Conservation (phyloP, 495 filamentous ascomycete species). For the Talaromyces ruber region DNA sequence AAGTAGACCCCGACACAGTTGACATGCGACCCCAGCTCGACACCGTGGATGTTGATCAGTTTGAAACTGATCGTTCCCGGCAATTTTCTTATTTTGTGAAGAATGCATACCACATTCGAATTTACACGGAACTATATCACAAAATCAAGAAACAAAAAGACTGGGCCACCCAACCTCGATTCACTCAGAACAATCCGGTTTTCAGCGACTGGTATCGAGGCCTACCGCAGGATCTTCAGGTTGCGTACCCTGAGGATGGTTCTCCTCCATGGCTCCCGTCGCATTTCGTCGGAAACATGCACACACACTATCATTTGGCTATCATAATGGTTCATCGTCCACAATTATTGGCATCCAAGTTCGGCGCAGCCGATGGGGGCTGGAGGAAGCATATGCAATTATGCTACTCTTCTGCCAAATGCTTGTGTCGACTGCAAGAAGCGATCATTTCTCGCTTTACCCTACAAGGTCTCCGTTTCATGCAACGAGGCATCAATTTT, state of each 20-base stretch:
- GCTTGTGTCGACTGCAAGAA: conserved; percentile 85
- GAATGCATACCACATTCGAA: conserved; percentile 68
- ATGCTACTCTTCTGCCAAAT: conserved; percentile 81
- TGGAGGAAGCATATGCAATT: conserved; percentile 87
- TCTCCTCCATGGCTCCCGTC: conserved; percentile 80
- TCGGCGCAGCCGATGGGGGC: conserved; percentile 58
- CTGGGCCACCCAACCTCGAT: conserved; percentile 82
- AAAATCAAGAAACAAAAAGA: conserved; percentile 77
- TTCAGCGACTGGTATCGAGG: conserved; percentile 68
- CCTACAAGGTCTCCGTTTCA: conserved; percentile 74
- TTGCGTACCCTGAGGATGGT: conserved; percentile 70
- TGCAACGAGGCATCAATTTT: conserved; percentile 93
- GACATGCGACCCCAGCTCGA: conserved; percentile 62
- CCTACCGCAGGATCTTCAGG: conserved; percentile 69
- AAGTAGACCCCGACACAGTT: conserved; percentile 65
- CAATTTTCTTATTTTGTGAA: conserved; percentile 76
- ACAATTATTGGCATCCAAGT: conserved; percentile 70
- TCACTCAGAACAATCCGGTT: conserved; percentile 66
- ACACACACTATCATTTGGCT: conserved; percentile 83
- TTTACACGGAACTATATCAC: conserved; percentile 65
- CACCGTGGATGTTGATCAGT: conserved; percentile 59
- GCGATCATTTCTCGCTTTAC: conserved; percentile 70
- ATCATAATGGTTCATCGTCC: conserved; percentile 86
- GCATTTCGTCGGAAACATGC: conserved; percentile 86
- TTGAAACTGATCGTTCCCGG: conserved; percentile 68